phyloP scores from a whole-genome alignment of 2,329 filamentous ascomycete species.

The Cladosporium sp. region DNA sequence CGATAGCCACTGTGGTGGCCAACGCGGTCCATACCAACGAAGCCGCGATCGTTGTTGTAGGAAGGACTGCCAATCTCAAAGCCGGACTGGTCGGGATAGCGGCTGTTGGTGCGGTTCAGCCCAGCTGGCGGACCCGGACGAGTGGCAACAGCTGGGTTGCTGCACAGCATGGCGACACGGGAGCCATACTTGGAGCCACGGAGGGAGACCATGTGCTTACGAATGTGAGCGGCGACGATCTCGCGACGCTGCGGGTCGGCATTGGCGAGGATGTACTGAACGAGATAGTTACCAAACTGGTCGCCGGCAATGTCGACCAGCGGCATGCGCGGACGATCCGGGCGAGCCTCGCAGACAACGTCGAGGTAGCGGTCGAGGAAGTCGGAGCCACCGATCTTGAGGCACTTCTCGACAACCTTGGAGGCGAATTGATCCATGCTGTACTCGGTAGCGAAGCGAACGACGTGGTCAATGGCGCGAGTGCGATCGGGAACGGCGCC shows the following conservation, averaged over 20 bases:
- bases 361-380: constrained; percentile 91
- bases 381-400: constrained; percentile 89
- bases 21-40: constrained; percentile 19
- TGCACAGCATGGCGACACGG: constrained; percentile 97
- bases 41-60: constrained; percentile 15
- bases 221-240: constrained; percentile 86
- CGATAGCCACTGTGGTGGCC: constrained; percentile 25
- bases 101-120: constrained; percentile 25
- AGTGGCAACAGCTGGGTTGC: constrained; percentile 84
- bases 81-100: constrained; percentile 15
- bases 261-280: constrained; percentile 94
- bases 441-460: constrained; percentile 89
- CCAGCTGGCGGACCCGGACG: constrained; percentile 81
- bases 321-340: constrained; percentile 89
- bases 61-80: constrained; percentile 12
- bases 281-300: constrained; percentile 97
- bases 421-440: constrained; percentile 99
- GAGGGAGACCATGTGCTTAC: constrained; percentile 98
- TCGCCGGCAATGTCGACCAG: constrained; percentile 97
- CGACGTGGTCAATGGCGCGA: constrained; percentile 90
- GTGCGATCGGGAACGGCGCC: constrained; percentile 85
- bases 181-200: constrained; percentile 98
- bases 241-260: constrained; percentile 84
- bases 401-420: constrained; percentile 97
- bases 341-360: constrained; percentile 84